Percentiles rank a stretch among this genome's conserved stretches.
Conservation (phyloP, 331 rosid species). For the Pyracantha coccinea region DNA sequence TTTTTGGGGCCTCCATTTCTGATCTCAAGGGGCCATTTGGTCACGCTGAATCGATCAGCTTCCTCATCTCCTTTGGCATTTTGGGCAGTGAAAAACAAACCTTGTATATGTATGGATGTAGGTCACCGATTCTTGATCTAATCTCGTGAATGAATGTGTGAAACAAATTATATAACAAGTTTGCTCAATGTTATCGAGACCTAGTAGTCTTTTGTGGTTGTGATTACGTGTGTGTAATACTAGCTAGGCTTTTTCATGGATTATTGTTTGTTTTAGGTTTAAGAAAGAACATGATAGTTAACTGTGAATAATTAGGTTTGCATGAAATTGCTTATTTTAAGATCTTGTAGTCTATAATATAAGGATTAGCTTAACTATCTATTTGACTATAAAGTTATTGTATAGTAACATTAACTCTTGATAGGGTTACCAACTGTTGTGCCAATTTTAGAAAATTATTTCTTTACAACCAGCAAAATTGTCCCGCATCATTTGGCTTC, state of each 20-base stretch:
- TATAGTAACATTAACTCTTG: too few relatives aligned
- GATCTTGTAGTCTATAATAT: too few relatives aligned
- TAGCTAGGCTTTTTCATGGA: background rate
- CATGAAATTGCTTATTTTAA: too few relatives aligned
- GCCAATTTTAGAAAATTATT: too few relatives aligned
- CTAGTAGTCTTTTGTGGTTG: background rate
- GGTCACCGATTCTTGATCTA: background rate
- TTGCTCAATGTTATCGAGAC: background rate
- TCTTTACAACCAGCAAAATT: too few relatives aligned
- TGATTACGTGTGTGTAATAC: background rate
- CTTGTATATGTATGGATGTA: background rate
- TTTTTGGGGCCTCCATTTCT: slow-evolving; percentile 38
- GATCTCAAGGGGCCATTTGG: slow-evolving; percentile 33
- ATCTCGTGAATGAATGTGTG: background rate
- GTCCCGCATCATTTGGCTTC: too few relatives aligned
- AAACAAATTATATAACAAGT: background rate
- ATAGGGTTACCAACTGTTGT: too few relatives aligned
- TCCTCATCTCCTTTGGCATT: background rate
- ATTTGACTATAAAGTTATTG: too few relatives aligned
- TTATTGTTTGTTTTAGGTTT: background rate
- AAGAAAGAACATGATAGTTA: background rate
- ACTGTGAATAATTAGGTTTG: too few relatives aligned
- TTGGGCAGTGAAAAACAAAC: background rate
- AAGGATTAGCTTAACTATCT: too few relatives aligned
- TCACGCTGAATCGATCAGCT: background rate